Percentiles rank a stretch among this genome's conserved stretches.
Conservation (phyloP, 139 green algal species). For the Chlamydomonas incerta region DNA sequence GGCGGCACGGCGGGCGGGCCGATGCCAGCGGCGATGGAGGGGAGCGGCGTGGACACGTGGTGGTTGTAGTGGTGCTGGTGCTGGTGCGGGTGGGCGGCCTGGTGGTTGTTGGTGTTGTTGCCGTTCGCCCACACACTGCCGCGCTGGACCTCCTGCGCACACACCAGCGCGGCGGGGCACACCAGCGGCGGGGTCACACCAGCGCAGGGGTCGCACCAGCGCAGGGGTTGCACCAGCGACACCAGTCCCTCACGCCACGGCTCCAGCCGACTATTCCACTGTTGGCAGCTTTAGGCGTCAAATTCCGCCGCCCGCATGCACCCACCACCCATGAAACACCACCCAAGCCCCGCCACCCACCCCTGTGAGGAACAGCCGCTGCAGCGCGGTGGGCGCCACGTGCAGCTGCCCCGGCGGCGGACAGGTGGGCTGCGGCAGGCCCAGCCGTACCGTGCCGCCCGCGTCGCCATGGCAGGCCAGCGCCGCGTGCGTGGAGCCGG, state of each 20-base stretch:
- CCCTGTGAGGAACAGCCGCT: constrained; percentile 2
- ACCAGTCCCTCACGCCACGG: too few relatives aligned
- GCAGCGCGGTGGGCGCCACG: constrained; percentile 19
- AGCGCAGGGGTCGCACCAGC: too few relatives aligned
- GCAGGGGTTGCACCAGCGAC: too few relatives aligned
- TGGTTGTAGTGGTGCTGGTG: neutral
- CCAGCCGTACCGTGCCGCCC: constrained; percentile 8
- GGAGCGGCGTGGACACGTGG: too few relatives aligned
- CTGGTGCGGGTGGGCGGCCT: neutral
- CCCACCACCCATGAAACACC: too few relatives aligned
- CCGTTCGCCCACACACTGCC: constrained; percentile 4
- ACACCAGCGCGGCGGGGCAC: neutral
- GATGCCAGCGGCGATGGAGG: too few relatives aligned
- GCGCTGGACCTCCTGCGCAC: constrained; percentile 1
- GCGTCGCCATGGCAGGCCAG: constrained; percentile 12
- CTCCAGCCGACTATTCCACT: too few relatives aligned
- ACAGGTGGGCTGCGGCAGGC: neutral
- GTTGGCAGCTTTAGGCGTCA: too few relatives aligned
- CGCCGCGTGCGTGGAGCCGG: neutral
- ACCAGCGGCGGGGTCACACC: too few relatives aligned
- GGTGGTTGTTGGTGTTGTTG: too few relatives aligned
- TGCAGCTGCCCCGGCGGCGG: neutral
- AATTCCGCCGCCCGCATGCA: too few relatives aligned
- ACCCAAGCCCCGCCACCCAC: neutral
- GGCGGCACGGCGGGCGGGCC: too few relatives aligned